These are phyloP conservation scores for Pyrrhoderma noxium DNA, from an alignment of 1,284 basidiomycete species.

Conservation along the genomic window DNA sequence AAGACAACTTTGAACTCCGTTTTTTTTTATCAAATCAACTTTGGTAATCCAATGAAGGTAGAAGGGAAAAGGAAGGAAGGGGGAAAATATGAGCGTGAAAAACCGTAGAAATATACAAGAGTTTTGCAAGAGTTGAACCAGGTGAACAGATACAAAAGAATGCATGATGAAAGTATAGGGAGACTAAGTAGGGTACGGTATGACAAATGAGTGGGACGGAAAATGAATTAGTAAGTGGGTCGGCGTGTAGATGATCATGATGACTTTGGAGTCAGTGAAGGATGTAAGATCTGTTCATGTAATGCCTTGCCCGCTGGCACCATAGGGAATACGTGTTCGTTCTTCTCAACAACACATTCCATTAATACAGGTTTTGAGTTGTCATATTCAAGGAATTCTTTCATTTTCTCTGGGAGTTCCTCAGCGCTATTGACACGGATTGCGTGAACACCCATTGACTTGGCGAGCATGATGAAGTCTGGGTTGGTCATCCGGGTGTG, in stretches of 20 bases:
- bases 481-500: constrained; percentile 95
- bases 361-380: constrained; percentile 81
- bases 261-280: constrained; percentile 29
- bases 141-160: too few relatives aligned
- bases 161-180: too few relatives aligned
- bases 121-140: too few relatives aligned
- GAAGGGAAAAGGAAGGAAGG: too few relatives aligned
- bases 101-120: too few relatives aligned
- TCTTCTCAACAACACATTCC: constrained; percentile 82
- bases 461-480: constrained; percentile 84
- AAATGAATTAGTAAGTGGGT: too few relatives aligned
- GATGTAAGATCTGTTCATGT: constrained; percentile 79
- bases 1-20: too few relatives aligned
- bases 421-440: constrained; percentile 65
- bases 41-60: too few relatives aligned
- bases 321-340: constrained; percentile 96
- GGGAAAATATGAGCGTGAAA: too few relatives aligned
- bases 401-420: constrained; percentile 92
- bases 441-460: constrained; percentile 88
- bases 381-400: constrained; percentile 96
- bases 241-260: background rate
- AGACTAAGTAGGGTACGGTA: too few relatives aligned
- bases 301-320: constrained; percentile 85
- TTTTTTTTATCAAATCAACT: too few relatives aligned
- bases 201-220: too few relatives aligned